Percentiles rank a stretch among this genome's conserved stretches.
Conservation (phyloP, 139 green algal genomes). For the Chlamydomonas sp. region DNA sequence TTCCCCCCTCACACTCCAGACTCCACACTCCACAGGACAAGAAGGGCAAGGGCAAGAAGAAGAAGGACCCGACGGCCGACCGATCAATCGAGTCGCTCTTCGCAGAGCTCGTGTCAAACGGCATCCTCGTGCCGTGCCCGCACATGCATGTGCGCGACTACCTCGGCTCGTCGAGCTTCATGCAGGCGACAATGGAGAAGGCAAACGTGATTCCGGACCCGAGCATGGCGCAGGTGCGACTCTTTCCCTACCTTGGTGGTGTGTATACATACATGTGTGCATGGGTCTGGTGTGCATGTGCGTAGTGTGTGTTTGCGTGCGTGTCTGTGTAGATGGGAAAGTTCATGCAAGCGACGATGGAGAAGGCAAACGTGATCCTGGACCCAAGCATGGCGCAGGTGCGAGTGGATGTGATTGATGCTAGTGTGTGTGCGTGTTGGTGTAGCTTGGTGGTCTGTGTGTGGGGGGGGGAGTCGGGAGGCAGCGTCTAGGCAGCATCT, state of each 20-base stretch:
- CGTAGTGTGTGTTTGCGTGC: too few relatives aligned
- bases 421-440: too few relatives aligned
- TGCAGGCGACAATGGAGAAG: constrained; percentile 48
- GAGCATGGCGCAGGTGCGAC: constrained; percentile 46
- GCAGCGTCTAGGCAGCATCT: constrained; percentile 56
- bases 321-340: too few relatives aligned
- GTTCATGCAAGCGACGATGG: constrained; percentile 48
- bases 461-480: constrained; percentile 53
- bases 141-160: constrained; percentile 55
- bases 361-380: constrained; percentile 53
- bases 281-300: too few relatives aligned
- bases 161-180: constrained; percentile 52
- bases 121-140: constrained; percentile 53
- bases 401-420: too few relatives aligned
- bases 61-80: constrained; percentile 82
- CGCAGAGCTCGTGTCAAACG: constrained; percentile 71
- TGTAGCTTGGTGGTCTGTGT: too few relatives aligned
- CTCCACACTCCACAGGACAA: constrained; percentile 20
- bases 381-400: constrained; percentile 60
- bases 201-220: constrained; percentile 58
- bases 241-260: too few relatives aligned
- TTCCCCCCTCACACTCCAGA: too few relatives aligned
- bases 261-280: too few relatives aligned
- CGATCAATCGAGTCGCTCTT: constrained; percentile 79
- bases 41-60: constrained; percentile 61